These are phyloP conservation scores for Auricularia sp. DNA, from an alignment of 768 basidiomycete species.

Conservation along the genomic window DNA sequence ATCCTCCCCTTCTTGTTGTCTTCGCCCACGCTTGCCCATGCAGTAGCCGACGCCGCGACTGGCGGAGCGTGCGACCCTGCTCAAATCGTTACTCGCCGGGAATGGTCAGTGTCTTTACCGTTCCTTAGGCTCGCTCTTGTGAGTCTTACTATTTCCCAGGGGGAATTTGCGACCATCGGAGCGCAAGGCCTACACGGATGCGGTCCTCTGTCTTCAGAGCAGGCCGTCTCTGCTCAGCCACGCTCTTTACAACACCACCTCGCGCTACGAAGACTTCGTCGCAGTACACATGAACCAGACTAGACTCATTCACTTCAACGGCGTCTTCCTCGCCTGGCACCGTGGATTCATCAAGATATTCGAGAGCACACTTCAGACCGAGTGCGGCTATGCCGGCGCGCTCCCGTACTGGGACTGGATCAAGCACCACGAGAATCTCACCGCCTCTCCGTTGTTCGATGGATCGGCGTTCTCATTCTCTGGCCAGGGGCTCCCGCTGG, in stretches of 20 bases:
- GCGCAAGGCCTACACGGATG: neutral
- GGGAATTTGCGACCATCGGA: neutral
- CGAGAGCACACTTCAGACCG: constrained; percentile 15
- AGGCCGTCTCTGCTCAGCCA: neutral
- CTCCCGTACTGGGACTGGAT: constrained; percentile 21
- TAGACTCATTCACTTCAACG: constrained; percentile 7
- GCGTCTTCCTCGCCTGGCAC: constrained; percentile 26
- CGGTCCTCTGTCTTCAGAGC: neutral
- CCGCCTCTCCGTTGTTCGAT: neutral
- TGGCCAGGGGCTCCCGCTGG: neutral
- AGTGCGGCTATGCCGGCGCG: constrained; percentile 18
- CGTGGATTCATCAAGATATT: constrained; percentile 17
- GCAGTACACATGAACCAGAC: neutral
- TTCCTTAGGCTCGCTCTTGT: neutral
- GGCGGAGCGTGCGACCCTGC: too few relatives aligned
- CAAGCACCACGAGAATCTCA: neutral
- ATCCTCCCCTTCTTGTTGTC: too few relatives aligned
- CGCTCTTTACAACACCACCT: neutral
- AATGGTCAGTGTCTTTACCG: neutral
- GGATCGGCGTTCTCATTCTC: neutral
- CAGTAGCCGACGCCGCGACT: too few relatives aligned
- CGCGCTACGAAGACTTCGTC: neutral
- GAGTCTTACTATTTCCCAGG: neutral
- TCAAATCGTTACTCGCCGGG: neutral
- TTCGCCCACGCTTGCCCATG: too few relatives aligned